A percentile compares a stretch with the other conserved stretches of the same genome.
Conservation (phyloP, 1,284 basidiomycete genomes). For the Mycena citricolor region DNA sequence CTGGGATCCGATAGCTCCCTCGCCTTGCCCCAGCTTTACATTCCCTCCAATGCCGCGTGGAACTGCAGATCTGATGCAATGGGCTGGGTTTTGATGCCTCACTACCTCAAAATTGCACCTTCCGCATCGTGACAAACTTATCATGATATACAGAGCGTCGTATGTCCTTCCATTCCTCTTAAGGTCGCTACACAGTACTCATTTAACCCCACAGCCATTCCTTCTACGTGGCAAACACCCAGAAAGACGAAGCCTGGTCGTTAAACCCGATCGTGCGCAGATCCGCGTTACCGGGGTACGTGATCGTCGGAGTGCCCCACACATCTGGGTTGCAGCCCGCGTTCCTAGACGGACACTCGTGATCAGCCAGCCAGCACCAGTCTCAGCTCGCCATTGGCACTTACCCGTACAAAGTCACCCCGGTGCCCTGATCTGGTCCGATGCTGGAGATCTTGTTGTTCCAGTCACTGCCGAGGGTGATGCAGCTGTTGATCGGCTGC, state of each 20-base stretch:
- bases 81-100: no score
- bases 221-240: no score
- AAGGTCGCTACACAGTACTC: no score
- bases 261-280: not conserved
- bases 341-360: not conserved
- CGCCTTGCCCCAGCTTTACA: no score
- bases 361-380: not conserved
- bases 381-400: not conserved
- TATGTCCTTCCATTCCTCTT: no score
- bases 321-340: not conserved
- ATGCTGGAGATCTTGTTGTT: slow-evolving; percentile 2
- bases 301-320: not conserved
- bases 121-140: no score
- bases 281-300: not conserved
- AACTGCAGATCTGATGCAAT: no score
- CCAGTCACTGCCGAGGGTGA: not conserved
- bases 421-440: not conserved
- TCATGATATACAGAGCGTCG: no score
- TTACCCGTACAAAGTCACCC: slow-evolving; percentile 1
- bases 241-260: slow-evolving; percentile 1
- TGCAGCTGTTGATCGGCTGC: slow-evolving; percentile 1
- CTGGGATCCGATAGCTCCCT: no score
- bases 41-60: no score
- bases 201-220: no score
- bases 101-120: no score